These are phyloP conservation scores for Teunomyces barrocoloradensis DNA, from an alignment of 805 yeast genomes.

Conservation along the genomic window DNA sequence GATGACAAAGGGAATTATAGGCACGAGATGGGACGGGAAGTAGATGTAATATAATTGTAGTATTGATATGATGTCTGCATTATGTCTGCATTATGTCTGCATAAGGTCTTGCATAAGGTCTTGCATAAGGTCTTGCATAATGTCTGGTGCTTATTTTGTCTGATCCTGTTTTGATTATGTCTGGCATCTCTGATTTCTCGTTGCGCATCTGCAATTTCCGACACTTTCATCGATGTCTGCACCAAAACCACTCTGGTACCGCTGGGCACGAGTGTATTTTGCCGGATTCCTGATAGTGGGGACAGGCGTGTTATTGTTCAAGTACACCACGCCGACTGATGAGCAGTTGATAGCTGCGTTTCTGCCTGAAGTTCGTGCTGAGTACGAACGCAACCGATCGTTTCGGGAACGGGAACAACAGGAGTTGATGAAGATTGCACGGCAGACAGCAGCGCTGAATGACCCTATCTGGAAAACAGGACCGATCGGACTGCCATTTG, in stretches of 20 bases:
- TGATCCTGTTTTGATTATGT: too few relatives aligned
- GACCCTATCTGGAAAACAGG: conserved; percentile 88
- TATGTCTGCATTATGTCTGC: too few relatives aligned
- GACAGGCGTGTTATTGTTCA: conserved; percentile 67
- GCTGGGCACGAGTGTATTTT: conserved; percentile 57
- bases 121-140: too few relatives aligned
- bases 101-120: too few relatives aligned
- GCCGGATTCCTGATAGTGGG: conserved; percentile 69
- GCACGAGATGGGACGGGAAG: too few relatives aligned
- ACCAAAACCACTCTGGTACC: conserved; percentile 47
- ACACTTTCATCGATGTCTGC: conserved; percentile 6
- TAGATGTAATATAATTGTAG: too few relatives aligned
- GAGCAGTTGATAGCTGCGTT: conserved; percentile 70
- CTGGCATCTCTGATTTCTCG: too few relatives aligned
- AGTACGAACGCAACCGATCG: conserved; percentile 63
- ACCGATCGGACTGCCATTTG: conserved; percentile 67
- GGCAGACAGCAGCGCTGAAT: conserved; percentile 59
- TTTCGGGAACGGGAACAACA: conserved; percentile 67
- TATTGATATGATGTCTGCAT: too few relatives aligned
- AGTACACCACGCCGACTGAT: conserved; percentile 80
- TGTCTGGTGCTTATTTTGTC: too few relatives aligned
- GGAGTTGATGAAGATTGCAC: conserved; percentile 64
- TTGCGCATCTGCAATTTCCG: not conserved
- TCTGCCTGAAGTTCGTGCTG: conserved; percentile 80
- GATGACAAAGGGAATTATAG: too few relatives aligned